Evolutionary conservation across 106 monocot genomes (phyloP), one percentile per base, ranked within the genome.

Genomic region (Phalaenopsis equestris): DNA sequence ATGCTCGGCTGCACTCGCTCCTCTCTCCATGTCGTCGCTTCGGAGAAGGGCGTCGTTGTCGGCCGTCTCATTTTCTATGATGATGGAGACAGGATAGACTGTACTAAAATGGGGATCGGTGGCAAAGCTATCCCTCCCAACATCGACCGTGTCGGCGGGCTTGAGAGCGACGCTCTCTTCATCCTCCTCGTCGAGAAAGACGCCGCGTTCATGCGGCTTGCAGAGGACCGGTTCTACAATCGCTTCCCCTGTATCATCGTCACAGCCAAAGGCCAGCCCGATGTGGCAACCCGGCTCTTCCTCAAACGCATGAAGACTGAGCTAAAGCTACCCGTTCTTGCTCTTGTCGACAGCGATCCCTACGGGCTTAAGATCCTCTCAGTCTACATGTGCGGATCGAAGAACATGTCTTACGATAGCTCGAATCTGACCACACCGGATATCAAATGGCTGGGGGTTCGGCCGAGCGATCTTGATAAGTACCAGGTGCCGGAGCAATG

Each of bases 61-160:
- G 98, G 98, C 5, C 84, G 98, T 16, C 88, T 99, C 18, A 75
- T 91, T 46, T 99, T 99, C 79, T 79, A 87, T n/a, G 98, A 99
- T 15, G 94, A 99, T 42, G 94, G 94, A 17, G 98, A 99, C 57
- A 77, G 88, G 18, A 99, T 99, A 17, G 98, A 99, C 67, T 99
- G 98, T 79, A 99, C 98, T 55, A 87, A 84, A 65, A 99, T 99
- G 98, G 98, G 98, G 6, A 93, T 93, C 43, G 98, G 98, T 7
- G 98, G 98, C 16, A 99, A 99, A 84, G 98, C 98, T 36, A 99
- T 99, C 21, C 98, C 98, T 3, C 98, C 98, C 15, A 99, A 99
- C 80, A 88, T 99, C 52, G 98, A 99, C 65, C 87, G 94, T 2
- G 98, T 99, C 17, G 87, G 87, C 0, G 83, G 86, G 55, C 84